These are phyloP conservation scores for Suhomyces maxii DNA, from an alignment of 1,139 yeast species.

Conservation along the genomic window DNA sequence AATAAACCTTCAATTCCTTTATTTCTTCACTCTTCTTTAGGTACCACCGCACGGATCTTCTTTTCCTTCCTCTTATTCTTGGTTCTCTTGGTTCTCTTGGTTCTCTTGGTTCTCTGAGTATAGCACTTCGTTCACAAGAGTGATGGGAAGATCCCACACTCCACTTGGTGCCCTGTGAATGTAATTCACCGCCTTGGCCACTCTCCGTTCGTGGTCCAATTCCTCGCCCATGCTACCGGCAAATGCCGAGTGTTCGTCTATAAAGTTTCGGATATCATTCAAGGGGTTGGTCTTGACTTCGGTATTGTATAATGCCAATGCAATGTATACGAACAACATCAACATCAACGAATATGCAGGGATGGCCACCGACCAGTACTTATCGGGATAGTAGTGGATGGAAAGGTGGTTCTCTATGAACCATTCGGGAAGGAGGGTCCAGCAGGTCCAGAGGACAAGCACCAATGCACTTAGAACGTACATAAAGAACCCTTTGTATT, in stretches of 20 bases:
- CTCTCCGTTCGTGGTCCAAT: conserved; percentile 1
- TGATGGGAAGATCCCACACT: conserved; percentile 78
- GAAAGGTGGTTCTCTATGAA: conserved; percentile 50
- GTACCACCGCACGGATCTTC: too few species aligned
- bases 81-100: neutral
- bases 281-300: conserved; percentile 67
- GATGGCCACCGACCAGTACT: conserved; percentile 84
- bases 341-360: conserved; percentile 69
- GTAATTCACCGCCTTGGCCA: conserved; percentile 28
- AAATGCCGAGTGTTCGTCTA: conserved; percentile 65
- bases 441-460: conserved; percentile 55
- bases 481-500: conserved; percentile 80
- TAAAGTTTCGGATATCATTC: conserved; percentile 60
- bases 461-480: conserved; percentile 59
- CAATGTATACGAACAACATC: conserved; percentile 71
- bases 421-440: conserved; percentile 69
- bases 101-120: conserved; percentile 33
- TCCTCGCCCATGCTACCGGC: conserved; percentile 28
- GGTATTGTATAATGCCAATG: conserved; percentile 67
- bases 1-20: too few species aligned
- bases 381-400: conserved; percentile 74
- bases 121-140: conserved; percentile 67
- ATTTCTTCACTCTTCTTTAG: too few species aligned
- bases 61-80: neutral
- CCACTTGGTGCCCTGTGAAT: conserved; percentile 69